A percentile compares a stretch with the other conserved stretches of the same genome.
Evolutionary conservation across 176 grass and related monocot species (phyloP).

Genomic region (Rhipidocladum racemiflorum): DNA sequence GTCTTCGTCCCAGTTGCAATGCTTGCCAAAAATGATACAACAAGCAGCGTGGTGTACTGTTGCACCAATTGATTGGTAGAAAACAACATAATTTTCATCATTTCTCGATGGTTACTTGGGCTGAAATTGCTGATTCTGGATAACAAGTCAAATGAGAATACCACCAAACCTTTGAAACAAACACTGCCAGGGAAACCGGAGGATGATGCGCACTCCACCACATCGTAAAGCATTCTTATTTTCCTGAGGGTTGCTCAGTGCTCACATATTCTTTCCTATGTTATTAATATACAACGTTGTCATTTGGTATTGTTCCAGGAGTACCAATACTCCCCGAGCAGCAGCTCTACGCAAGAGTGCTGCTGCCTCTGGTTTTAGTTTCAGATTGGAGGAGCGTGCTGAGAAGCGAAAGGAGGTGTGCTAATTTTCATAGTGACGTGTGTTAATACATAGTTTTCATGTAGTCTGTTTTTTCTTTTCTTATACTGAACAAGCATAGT

Average conservation of each 20-base stretch:
- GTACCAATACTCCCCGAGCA: constrained; percentile 45
- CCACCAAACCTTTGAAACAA: constrained; percentile 30
- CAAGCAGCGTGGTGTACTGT: neutral
- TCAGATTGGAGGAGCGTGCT: constrained; percentile 82
- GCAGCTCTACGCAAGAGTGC: constrained; percentile 50
- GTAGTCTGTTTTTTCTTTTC: neutral
- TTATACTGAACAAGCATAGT: neutral
- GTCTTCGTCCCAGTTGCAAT: neutral
- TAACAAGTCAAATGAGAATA: constrained; percentile 46
- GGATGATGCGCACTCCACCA: constrained; percentile 64
- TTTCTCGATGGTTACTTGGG: neutral
- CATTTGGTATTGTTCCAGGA: constrained; percentile 41
- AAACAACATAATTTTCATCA: neutral
- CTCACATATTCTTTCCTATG: constrained; percentile 20
- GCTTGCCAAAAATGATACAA: neutral
- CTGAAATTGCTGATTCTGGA: constrained; percentile 29
- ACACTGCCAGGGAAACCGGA: constrained; percentile 42
- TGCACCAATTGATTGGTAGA: neutral
- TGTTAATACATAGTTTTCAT: neutral
- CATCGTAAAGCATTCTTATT: constrained; percentile 56
- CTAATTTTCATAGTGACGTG: neutral
- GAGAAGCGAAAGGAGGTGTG: constrained; percentile 92
- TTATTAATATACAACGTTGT: neutral
- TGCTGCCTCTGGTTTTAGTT: constrained; percentile 56
- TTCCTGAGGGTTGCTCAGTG: neutral